phyloP scores from a whole-genome alignment of 805 yeast species.

The Hanseniaspora nectarophila region DNA sequence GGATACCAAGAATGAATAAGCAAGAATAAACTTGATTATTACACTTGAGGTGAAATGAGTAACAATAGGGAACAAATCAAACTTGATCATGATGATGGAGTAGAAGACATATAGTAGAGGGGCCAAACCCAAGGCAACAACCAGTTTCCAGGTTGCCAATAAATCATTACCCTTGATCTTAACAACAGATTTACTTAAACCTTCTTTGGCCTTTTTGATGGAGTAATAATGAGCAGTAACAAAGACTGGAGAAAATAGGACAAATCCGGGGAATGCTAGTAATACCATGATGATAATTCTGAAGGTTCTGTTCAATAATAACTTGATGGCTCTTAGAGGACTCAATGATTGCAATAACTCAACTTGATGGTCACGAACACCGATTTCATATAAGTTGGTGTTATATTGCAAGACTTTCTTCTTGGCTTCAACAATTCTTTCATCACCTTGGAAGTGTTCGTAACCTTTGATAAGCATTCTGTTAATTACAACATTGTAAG shows the following conservation, averaged over 20 bases:
- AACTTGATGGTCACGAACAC: conserved; percentile 52
- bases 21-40: conserved; percentile 34
- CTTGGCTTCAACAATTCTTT: conserved; percentile 49
- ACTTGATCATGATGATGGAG: conserved; percentile 46
- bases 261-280: conserved; percentile 76
- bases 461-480: conserved; percentile 77
- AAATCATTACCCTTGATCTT: conserved; percentile 89
- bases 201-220: conserved; percentile 56
- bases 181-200: conserved; percentile 76
- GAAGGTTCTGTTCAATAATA: conserved; percentile 46
- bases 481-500: conserved; percentile 78
- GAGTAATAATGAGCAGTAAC: conserved; percentile 65
- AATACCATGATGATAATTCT: conserved; percentile 46
- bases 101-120: conserved; percentile 76
- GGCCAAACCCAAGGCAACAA: conserved; percentile 78
- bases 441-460: conserved; percentile 52
- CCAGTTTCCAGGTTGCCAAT: conserved; percentile 91
- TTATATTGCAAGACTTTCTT: conserved; percentile 61
- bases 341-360: conserved; percentile 42
- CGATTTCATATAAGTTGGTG: conserved; percentile 46
- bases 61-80: conserved; percentile 16
- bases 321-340: conserved; percentile 37
- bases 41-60: conserved; percentile 11
- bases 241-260: conserved; percentile 81
- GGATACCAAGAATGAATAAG: conserved; percentile 53